Evolutionary conservation across 495 filamentous ascomycete genomes (phyloP).

Genomic region (Beverwykella pulmonaria): DNA sequence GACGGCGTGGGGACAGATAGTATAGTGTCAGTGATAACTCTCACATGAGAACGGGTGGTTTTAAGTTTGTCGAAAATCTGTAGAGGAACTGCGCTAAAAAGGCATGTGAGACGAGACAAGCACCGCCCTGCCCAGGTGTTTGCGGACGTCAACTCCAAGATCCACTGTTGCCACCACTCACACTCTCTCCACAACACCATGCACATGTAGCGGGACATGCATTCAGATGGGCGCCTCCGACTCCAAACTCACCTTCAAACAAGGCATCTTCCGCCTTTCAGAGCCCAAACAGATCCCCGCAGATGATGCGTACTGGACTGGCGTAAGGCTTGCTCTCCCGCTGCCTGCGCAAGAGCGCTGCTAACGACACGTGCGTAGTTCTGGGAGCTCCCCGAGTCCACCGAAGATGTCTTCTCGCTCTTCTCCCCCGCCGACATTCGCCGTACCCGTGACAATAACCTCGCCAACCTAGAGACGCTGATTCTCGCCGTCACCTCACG

Average conservation of each 20-base stretch:
- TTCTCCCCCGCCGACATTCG: constrained; percentile 94
- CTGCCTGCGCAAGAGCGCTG: constrained; percentile 6
- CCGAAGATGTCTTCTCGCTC: constrained; percentile 95
- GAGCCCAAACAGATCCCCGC: constrained; percentile 86
- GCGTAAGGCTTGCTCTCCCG: constrained; percentile 57
- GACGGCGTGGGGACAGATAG: too few species aligned
- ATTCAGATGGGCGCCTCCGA: constrained; percentile 90
- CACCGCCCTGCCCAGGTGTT: background rate
- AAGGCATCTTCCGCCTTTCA: constrained; percentile 95
- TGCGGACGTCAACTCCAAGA: background rate
- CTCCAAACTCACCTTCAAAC: constrained; percentile 98
- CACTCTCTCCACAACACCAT: constrained; percentile 3
- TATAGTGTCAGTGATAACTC: too few species aligned
- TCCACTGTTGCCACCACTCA: background rate
- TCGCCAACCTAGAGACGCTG: constrained; percentile 90
- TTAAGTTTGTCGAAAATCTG: background rate
- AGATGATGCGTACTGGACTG: constrained; percentile 91
- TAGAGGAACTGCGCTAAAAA: too few species aligned
- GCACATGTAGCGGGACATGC: constrained; percentile 28
- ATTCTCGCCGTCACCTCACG: constrained; percentile 79
- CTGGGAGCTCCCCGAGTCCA: constrained; percentile 95
- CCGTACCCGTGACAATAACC: constrained; percentile 79
- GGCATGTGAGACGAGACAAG: background rate
- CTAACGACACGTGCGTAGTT: constrained; percentile 61
- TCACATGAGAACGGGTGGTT: background rate